These are phyloP conservation scores for Fusarium denticulatum DNA, from an alignment of 2,329 filamentous ascomycete genomes.

Conservation along the genomic window DNA sequence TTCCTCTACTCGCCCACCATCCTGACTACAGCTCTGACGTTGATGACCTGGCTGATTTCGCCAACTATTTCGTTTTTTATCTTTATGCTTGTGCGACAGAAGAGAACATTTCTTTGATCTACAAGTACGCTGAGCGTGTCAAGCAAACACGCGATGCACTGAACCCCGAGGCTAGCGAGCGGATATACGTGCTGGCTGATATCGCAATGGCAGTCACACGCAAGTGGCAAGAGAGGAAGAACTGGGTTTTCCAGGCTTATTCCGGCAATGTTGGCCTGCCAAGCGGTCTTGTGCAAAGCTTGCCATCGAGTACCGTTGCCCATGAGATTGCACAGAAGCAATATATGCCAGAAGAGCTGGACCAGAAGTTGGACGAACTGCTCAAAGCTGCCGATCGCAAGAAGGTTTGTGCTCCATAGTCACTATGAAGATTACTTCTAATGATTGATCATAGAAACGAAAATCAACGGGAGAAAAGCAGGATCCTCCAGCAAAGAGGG, in stretches of 20 bases:
- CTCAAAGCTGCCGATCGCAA: conserved; percentile 75
- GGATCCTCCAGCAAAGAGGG: conserved; percentile 55
- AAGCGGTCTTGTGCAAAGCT: conserved; percentile 77
- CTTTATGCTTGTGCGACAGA: conserved; percentile 83
- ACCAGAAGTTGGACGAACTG: conserved; percentile 78
- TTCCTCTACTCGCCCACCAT: conserved; percentile 92
- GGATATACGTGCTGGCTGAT: conserved; percentile 88
- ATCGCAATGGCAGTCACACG: conserved; percentile 84
- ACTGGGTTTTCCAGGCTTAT: conserved; percentile 87
- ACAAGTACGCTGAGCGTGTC: conserved; percentile 89
- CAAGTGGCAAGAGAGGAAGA: conserved; percentile 85
- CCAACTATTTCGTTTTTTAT: conserved; percentile 91
- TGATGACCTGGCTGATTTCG: conserved; percentile 80
- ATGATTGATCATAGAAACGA: conserved; percentile 60
- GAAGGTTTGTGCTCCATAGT: conserved; percentile 59
- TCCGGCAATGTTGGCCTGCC: conserved; percentile 84
- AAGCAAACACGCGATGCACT: conserved; percentile 90
- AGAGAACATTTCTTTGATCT: conserved; percentile 87
- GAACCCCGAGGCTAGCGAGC: conserved; percentile 71
- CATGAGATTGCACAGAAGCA: conserved; percentile 88
- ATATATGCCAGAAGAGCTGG: conserved; percentile 80
- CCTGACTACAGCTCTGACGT: conserved; percentile 80
- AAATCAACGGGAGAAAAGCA: conserved; percentile 62
- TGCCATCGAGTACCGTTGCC: conserved; percentile 80
- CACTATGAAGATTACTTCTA: conserved; percentile 24